Conservation (phyloP, 768 basidiomycete species). For the Agaricus blazei region DNA sequence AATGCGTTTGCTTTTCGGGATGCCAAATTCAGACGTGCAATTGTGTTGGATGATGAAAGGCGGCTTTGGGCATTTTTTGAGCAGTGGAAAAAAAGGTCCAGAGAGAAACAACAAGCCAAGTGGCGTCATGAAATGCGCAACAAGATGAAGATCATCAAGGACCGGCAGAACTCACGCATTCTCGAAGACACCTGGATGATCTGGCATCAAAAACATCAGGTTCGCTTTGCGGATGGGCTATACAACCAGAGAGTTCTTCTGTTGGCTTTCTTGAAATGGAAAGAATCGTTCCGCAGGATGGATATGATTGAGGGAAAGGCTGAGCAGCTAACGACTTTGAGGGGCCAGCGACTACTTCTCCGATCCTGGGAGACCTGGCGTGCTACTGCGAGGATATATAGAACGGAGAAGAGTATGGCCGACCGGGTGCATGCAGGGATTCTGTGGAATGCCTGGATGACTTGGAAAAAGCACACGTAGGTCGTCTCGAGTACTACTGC, state of each 20-base stretch:
- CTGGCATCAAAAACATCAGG: conserved; percentile 60
- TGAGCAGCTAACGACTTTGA: conserved; percentile 37
- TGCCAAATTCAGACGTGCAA: conserved; percentile 38
- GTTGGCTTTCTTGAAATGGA: conserved; percentile 53
- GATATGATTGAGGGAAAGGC: conserved; percentile 44
- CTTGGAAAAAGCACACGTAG: conserved; percentile 58
- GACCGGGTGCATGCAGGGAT: conserved; percentile 45
- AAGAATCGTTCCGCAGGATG: conserved; percentile 30
- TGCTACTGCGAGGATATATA: conserved; percentile 34
- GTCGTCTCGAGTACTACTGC: conserved; percentile 15
- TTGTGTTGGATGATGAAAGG: conserved; percentile 38
- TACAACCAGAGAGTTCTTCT: conserved; percentile 38
- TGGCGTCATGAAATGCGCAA: conserved; percentile 70
- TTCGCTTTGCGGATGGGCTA: conserved; percentile 45
- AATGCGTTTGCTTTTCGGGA: conserved; percentile 28
- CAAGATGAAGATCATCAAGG: conserved; percentile 60
- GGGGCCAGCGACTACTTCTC: conserved; percentile 31
- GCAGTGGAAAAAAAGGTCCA: conserved; percentile 51
- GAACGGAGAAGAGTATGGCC: conserved; percentile 38
- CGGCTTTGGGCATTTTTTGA: conserved; percentile 35
- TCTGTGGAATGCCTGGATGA: conserved; percentile 38
- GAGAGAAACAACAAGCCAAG: conserved; percentile 48
- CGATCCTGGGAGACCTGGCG: conserved; percentile 59
- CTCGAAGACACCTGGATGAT: conserved; percentile 55
- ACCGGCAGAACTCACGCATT: conserved; percentile 48